phyloP scores from a whole-genome alignment of 108 stramenopile genomes.

The Nitzschia sp. region DNA sequence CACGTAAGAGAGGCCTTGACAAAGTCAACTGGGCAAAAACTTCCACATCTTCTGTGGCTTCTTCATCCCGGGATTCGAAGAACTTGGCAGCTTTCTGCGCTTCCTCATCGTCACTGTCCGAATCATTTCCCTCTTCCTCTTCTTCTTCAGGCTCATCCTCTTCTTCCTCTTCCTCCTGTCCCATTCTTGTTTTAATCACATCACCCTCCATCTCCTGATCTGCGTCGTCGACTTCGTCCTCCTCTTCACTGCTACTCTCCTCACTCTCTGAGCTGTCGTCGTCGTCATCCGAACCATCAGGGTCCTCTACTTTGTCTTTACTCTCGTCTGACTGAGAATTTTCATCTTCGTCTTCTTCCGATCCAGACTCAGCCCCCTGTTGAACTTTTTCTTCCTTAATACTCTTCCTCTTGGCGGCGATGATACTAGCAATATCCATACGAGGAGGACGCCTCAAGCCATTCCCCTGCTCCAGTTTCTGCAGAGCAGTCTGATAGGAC shows the following conservation, averaged over 20 bases:
- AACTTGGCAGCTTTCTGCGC: slow-evolving; percentile 70
- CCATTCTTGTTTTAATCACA: slow-evolving; percentile 47
- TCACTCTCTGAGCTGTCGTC: slow-evolving; percentile 23
- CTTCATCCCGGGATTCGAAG: slow-evolving; percentile 53
- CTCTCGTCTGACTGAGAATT: slow-evolving; percentile 25
- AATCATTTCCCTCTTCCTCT: slow-evolving; percentile 37
- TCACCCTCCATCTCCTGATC: slow-evolving; percentile 49
- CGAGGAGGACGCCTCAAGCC: slow-evolving; percentile 39
- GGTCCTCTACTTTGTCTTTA: slow-evolving; percentile 29
- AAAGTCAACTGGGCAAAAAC: slow-evolving; percentile 90
- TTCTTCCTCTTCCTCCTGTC: slow-evolving; percentile 43
- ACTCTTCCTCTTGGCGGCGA: slow-evolving; percentile 73
- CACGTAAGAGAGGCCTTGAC: slow-evolving; percentile 91
- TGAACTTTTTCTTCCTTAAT: slow-evolving; percentile 35
- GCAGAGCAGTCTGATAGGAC: slow-evolving; percentile 80
- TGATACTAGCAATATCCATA: slow-evolving; percentile 70
- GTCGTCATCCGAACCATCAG: slow-evolving; percentile 22
- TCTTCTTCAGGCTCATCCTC: slow-evolving; percentile 36
- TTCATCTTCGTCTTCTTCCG: slow-evolving; percentile 15
- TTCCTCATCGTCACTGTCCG: slow-evolving; percentile 61
- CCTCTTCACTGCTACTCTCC: slow-evolving; percentile 31
- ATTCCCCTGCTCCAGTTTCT: slow-evolving; percentile 50
- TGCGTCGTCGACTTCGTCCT: slow-evolving; percentile 57
- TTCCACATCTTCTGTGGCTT: slow-evolving; percentile 36
- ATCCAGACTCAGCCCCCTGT: slow-evolving; percentile 10